phyloP scores from a whole-genome alignment of 2,329 filamentous ascomycete species.

The Pestalotiopsis sp. region DNA sequence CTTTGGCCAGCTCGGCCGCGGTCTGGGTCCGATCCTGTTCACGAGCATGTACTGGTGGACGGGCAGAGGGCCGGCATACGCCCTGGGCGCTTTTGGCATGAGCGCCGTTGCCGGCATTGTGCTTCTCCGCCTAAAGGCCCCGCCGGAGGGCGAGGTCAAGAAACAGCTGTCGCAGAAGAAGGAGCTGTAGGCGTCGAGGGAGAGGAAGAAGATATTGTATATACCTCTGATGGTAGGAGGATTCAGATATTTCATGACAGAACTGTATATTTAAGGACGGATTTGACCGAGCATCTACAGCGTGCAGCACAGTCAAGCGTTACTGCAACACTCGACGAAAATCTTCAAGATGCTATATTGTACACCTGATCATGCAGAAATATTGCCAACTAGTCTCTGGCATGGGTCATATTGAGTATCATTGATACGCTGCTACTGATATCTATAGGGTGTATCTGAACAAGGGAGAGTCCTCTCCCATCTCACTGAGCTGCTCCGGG shows the following conservation, averaged over 20 bases:
- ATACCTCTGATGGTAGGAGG: neutral
- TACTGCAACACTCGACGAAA: neutral
- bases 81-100: slow-evolving; percentile 79
- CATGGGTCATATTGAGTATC: neutral
- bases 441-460: slow-evolving; percentile 18
- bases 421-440: neutral
- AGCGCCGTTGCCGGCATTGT: slow-evolving; percentile 70
- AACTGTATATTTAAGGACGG: neutral
- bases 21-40: slow-evolving; percentile 85
- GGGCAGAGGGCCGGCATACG: slow-evolving; percentile 83
- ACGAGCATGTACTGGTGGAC: slow-evolving; percentile 99
- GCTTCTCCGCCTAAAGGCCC: slow-evolving; percentile 71
- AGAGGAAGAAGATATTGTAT: neutral
- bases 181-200: slow-evolving; percentile 22
- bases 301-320: neutral
- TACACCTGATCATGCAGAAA: neutral
- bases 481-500: slow-evolving; percentile 12
- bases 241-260: neutral
- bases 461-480: slow-evolving; percentile 19
- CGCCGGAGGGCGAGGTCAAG: slow-evolving; percentile 40
- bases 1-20: slow-evolving; percentile 85
- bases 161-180: slow-evolving; percentile 23
- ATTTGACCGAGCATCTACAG: neutral
- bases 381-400: neutral
- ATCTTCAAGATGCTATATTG: neutral